Base-by-base conservation (phyloP, 306 rosid genomes). In the Purshia tridentata region DNA sequence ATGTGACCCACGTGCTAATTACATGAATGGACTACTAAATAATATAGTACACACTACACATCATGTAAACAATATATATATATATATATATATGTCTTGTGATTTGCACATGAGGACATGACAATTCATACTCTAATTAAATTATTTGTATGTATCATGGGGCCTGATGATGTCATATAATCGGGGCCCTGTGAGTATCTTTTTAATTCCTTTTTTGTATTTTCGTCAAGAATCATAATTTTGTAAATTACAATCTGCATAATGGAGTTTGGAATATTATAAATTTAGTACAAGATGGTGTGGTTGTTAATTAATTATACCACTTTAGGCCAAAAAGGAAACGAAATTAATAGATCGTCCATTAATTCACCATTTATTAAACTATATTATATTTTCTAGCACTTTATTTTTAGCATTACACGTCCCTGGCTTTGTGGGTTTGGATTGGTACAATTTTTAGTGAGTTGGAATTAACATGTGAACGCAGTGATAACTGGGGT, bases 1-100 rank as follows among this genome's bases (percentile, higher is more conserved):
- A 44, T 41, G 65, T 7, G 54, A 41, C 65, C 53, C 54, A 55
- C 65, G 44, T 70, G 66, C 53, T 71, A 56, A 71, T 71, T 44
- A 44, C 65, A 56, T 16, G 54, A 56, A 70, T 0, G 65, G 41
- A 18, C 9, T 16, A 39, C 39, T 20, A 12, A 54, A 18, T 12
- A 6, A 4, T 8, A 5, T 14, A 4, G 20, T 13, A 20, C 12
- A 35, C 9, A 16, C 29, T 23, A 23, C 29, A 23, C 29, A 23
- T 69, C 41, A 22, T 58, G 64, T 29, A 29, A 23, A 58, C 64
- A 58, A 29, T 35, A n/a, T n/a, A n/a, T n/a, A n/a, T n/a, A n/a
- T n/a, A n/a, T n/a, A n/a, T 58, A 9, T 29, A 39, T 23, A 23
- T 23, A 23, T 23, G 64, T 13, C 41, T 35, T 40, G 51, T 70